Conservation (phyloP, 2,329 filamentous ascomycete genomes). For the Penicillium nordicum region DNA sequence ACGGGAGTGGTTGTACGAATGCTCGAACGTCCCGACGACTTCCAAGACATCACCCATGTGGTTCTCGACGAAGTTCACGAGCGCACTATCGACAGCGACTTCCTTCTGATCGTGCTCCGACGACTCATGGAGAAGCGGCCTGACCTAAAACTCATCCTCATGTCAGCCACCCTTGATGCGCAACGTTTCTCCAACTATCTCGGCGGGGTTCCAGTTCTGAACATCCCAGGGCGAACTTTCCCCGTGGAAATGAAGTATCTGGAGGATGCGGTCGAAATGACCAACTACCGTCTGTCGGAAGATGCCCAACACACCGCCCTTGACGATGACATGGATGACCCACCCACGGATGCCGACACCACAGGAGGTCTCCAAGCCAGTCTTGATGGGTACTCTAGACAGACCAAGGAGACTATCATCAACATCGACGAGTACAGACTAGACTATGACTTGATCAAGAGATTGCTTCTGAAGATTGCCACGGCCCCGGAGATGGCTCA, state of each 20-base stretch:
- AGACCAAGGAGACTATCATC: slow-evolving; percentile 70
- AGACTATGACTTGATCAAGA: slow-evolving; percentile 80
- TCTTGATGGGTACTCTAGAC: slow-evolving; percentile 68
- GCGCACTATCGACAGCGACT: slow-evolving; percentile 93
- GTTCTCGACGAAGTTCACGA: slow-evolving; percentile 98
- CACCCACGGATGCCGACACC: slow-evolving; percentile 42
- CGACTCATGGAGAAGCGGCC: slow-evolving; percentile 72
- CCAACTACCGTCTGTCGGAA: slow-evolving; percentile 69
- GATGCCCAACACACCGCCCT: slow-evolving; percentile 43
- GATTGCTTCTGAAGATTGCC: slow-evolving; percentile 73
- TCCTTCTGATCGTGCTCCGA: slow-evolving; percentile 86
- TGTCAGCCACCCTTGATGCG: slow-evolving; percentile 96
- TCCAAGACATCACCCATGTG: slow-evolving; percentile 86
- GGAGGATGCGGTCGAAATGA: slow-evolving; percentile 88
- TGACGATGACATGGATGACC: slow-evolving; percentile 50
- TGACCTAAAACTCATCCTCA: slow-evolving; percentile 87
- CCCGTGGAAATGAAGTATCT: slow-evolving; percentile 84
- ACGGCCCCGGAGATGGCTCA: slow-evolving; percentile 60
- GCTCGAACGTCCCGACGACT: slow-evolving; percentile 82
- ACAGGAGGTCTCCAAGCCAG: slow-evolving; percentile 60
- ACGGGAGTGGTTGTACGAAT: slow-evolving; percentile 94
- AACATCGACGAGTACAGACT: slow-evolving; percentile 88
- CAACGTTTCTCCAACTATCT: slow-evolving; percentile 88
- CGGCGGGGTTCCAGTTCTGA: slow-evolving; percentile 77
- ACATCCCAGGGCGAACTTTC: slow-evolving; percentile 89